Base-by-base conservation (phyloP, 2,329 filamentous ascomycete genomes). In the Colletotrichum orchidophilum region DNA sequence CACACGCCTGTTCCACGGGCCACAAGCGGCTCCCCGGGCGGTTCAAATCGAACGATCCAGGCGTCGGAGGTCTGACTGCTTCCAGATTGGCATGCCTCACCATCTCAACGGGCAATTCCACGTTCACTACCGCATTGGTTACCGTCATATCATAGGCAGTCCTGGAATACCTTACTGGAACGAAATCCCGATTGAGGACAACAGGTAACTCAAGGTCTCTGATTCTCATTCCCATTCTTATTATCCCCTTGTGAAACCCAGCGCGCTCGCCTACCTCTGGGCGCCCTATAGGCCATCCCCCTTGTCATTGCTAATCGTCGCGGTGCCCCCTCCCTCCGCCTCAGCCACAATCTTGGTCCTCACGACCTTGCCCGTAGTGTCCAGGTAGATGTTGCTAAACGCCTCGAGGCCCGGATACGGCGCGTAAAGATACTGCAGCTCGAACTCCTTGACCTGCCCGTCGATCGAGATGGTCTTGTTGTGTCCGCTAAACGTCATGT, bases 401-500 rank as follows among this genome's bases (percentile, higher is more conserved):
- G 85, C 80, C 77, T 84, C 79, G 76, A 85, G 71, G 35, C 87
- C 83, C 9, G 78, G 78, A 73, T 86, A 88, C 0, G 87, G 88
- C 75, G 80, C 78, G 74, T 89, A 90, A 33, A 85, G 76, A 76
- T 89, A 90, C 75, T 87, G 84, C 74, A 87, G 76, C 77, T 88
- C 87, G 73, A 81, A 83, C 66, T 86, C 85, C 55, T 81, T 77
- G 61, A 77, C 78, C 72, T 83, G 74, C 3, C 84, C 86, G 73
- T 87, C 82, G 27, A 81, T 76, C 15, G 79, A 78, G 55, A 84
- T 80, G 21, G 81, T 83, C 71, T 83, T 81, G 77, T 88, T 86
- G 74, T 85, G 86, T 4, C 87, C 87, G 49, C 83, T 88, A 76
- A 88, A 89, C 11, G 78, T 81, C 87, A 90, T 90, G 75, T 87